phyloP scores from a whole-genome alignment of 1,139 yeast genomes.

The Chernovozyma sophiae-reginae region DNA sequence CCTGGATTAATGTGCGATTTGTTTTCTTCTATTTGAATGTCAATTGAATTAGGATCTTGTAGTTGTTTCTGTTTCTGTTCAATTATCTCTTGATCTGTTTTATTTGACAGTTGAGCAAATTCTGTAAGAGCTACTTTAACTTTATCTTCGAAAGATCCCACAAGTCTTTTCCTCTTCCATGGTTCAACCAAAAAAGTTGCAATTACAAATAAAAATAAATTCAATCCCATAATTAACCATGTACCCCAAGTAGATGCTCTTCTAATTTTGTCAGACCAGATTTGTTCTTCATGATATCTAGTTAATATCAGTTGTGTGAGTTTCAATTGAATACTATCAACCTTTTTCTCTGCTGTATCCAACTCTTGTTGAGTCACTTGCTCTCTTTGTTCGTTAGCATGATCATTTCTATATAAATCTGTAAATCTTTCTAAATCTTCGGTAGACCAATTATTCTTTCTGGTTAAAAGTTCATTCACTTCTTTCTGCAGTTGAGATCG shows the following conservation, averaged over 20 bases:
- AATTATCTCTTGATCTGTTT: slow-evolving; percentile 13
- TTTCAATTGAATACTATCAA: slow-evolving; percentile 67
- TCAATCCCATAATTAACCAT: slow-evolving; percentile 82
- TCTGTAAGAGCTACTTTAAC: slow-evolving; percentile 55
- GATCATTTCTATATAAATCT: slow-evolving; percentile 73
- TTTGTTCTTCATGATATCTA: slow-evolving; percentile 93
- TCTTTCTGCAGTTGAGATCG: slow-evolving; percentile 77
- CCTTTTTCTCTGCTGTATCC: slow-evolving; percentile 54
- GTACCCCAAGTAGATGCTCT: slow-evolving; percentile 98
- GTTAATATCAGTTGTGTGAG: slow-evolving; percentile 77
- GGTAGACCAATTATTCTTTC: slow-evolving; percentile 80
- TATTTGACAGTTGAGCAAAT: slow-evolving; percentile 14
- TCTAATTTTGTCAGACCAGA: slow-evolving; percentile 96
- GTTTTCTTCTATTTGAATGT: background rate
- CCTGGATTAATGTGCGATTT: background rate
- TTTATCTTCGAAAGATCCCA: slow-evolving; percentile 77
- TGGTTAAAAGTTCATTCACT: slow-evolving; percentile 80
- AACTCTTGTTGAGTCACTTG: slow-evolving; percentile 47
- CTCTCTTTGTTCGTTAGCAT: slow-evolving; percentile 65
- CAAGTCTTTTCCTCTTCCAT: slow-evolving; percentile 81
- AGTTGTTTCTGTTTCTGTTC: background rate
- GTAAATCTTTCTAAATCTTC: slow-evolving; percentile 83
- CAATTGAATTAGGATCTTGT: background rate
- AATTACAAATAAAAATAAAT: slow-evolving; percentile 67
- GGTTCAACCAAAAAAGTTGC: slow-evolving; percentile 92